Conservation (phyloP, 2,329 filamentous ascomycete species). For the Hortaea werneckii region DNA sequence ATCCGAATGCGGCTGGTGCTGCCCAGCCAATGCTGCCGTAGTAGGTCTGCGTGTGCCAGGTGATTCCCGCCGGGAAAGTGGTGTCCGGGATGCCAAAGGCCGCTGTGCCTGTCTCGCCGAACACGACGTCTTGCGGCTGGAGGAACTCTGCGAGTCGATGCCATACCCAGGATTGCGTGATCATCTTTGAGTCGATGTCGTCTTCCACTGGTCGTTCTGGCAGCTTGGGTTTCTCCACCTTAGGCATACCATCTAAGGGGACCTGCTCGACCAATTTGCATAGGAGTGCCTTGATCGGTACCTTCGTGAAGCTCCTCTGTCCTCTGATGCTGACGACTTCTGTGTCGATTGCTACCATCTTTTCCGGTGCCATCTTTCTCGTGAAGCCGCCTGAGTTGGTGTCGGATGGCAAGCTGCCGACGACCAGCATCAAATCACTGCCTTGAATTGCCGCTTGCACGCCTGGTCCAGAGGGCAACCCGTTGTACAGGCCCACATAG, state of each 20-base stretch:
- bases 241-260: constrained; percentile 12
- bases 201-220: constrained; percentile 18
- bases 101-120: constrained; percentile 34
- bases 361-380: constrained; percentile 22
- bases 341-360: constrained; percentile 28
- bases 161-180: constrained; percentile 37
- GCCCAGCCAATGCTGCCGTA: constrained; percentile 37
- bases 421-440: constrained; percentile 28
- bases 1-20: constrained; percentile 32
- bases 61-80: constrained; percentile 13
- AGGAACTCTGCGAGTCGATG: constrained; percentile 25
- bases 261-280: constrained; percentile 19
- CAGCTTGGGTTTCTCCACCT: constrained; percentile 18
- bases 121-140: constrained; percentile 27
- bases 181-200: constrained; percentile 26
- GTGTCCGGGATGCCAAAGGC: constrained; percentile 28
- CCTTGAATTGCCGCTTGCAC: constrained; percentile 27
- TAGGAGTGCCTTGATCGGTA: constrained; percentile 29
- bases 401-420: constrained; percentile 33
- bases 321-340: constrained; percentile 27
- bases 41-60: constrained; percentile 32
- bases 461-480: constrained; percentile 28
- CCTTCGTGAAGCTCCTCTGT: constrained; percentile 23
- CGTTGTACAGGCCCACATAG: constrained; percentile 34
- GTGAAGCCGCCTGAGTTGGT: constrained; percentile 35